Evolutionary conservation across 352 stramenopile genomes (phyloP).

Genomic region (Halophytophthora polymorphica): DNA sequence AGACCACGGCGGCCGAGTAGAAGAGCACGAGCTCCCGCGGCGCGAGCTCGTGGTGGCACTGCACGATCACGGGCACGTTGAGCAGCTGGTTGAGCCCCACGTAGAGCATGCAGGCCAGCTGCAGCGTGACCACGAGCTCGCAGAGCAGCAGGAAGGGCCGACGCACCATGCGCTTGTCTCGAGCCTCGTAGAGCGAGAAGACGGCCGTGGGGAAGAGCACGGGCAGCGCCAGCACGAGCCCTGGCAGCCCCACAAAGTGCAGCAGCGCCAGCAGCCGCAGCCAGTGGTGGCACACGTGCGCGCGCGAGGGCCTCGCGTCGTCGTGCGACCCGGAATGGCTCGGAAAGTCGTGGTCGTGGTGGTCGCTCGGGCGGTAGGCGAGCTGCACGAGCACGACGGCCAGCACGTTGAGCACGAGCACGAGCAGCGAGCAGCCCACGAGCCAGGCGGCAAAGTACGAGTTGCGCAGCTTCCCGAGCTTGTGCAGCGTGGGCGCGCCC

Average conservation of each 20-base stretch:
- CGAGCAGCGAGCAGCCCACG: conserved; percentile 49
- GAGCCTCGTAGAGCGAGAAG: conserved; percentile 50
- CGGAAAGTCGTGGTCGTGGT: conserved; percentile 12
- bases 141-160: conserved; percentile 65
- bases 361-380: conserved; percentile 18
- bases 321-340: conserved; percentile 1
- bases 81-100: conserved; percentile 42
- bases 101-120: conserved; percentile 62
- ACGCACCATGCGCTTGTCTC: conserved; percentile 59
- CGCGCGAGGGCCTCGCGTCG: conserved; percentile 3
- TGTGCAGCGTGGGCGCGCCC: conserved; percentile 21
- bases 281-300: conserved; percentile 27
- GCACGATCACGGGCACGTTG: conserved; percentile 41
- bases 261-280: conserved; percentile 39
- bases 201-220: conserved; percentile 52
- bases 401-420: conserved; percentile 42
- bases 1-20: conserved; percentile 54
- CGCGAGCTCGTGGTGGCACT: conserved; percentile 34
- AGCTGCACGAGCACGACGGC: conserved; percentile 36
- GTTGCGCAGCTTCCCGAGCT: conserved; percentile 49
- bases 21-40: conserved; percentile 47
- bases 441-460: conserved; percentile 76
- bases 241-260: conserved; percentile 50
- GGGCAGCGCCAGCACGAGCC: conserved; percentile 51
- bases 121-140: conserved; percentile 52